phyloP scores from a whole-genome alignment of 139 green algal species.

The Pleodorina starrii region DNA sequence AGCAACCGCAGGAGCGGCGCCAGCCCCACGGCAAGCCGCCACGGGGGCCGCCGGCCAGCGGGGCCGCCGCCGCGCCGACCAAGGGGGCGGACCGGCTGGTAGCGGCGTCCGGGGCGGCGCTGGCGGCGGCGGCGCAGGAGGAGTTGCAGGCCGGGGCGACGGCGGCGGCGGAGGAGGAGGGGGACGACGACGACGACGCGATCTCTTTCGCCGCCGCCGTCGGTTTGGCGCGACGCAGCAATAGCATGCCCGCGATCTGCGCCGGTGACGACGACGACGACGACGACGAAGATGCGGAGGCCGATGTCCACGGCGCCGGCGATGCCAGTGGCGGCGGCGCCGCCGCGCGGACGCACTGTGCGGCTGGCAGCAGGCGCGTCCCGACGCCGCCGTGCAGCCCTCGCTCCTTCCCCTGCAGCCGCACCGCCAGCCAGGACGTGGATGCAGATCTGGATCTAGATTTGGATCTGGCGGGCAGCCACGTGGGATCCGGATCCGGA shows the following conservation, averaged over 20 bases:
- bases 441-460: background rate
- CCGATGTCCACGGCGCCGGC: background rate
- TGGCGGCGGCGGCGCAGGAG: too few relatives aligned
- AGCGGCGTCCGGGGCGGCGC: too few relatives aligned
- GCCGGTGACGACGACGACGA: background rate
- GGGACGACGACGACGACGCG: too few relatives aligned
- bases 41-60: background rate
- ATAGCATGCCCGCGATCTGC: too few relatives aligned
- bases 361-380: background rate
- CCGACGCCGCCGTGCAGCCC: slow-evolving; percentile 35
- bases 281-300: background rate
- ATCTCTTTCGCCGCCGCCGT: background rate
- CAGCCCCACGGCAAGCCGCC: background rate
- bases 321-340: background rate
- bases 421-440: background rate
- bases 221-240: background rate
- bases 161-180: too few relatives aligned
- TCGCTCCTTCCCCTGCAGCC: background rate
- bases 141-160: too few relatives aligned
- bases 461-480: background rate
- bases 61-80: too few relatives aligned
- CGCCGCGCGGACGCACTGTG: background rate
- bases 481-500: background rate
- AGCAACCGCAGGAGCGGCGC: background rate
- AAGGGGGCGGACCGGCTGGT: too few relatives aligned